Evolutionary conservation across 2,329 filamentous ascomycete genomes (phyloP).

Genomic region (Apiospora koreana): DNA sequence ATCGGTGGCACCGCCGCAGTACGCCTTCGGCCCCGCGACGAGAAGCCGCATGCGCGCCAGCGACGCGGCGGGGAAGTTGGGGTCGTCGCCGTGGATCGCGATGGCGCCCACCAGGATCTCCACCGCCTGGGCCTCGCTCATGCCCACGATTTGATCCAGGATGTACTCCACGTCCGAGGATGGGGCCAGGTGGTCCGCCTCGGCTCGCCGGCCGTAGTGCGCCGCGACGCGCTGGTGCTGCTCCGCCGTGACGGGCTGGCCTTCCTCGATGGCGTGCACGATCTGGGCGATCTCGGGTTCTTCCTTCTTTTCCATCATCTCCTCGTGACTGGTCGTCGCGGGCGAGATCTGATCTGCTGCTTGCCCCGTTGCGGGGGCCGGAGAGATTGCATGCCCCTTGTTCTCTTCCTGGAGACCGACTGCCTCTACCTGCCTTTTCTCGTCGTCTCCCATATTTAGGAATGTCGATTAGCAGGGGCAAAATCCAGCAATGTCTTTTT

Average conservation of each 20-base stretch:
- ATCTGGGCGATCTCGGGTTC: not conserved
- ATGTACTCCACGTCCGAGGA: constrained; percentile 28
- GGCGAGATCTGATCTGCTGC: not conserved
- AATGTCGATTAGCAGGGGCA: not conserved
- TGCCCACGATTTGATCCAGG: constrained; percentile 24
- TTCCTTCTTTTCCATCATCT: not conserved
- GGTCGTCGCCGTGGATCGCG: constrained; percentile 26
- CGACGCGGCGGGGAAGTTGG: constrained; percentile 26
- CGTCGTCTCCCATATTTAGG: not conserved
- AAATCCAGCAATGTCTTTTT: too few relatives aligned
- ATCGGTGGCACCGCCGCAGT: constrained; percentile 20
- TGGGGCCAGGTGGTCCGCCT: constrained; percentile 19
- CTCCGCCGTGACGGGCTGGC: not conserved
- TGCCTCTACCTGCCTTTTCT: too few relatives aligned
- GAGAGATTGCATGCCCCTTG: not conserved
- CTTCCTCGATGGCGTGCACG: constrained; percentile 1
- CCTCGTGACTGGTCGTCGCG: not conserved
- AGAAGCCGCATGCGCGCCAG: constrained; percentile 24
- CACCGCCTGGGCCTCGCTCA: constrained; percentile 24
- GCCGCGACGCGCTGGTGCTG: constrained; percentile 5
- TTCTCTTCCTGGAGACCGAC: too few relatives aligned
- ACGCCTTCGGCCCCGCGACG: constrained; percentile 25
- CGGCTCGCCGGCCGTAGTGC: not conserved
- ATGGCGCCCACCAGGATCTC: constrained; percentile 20
- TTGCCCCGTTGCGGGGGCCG: not conserved